Conservation (phyloP, 2,329 filamentous ascomycete genomes). For the Sarocladium oryzae region DNA sequence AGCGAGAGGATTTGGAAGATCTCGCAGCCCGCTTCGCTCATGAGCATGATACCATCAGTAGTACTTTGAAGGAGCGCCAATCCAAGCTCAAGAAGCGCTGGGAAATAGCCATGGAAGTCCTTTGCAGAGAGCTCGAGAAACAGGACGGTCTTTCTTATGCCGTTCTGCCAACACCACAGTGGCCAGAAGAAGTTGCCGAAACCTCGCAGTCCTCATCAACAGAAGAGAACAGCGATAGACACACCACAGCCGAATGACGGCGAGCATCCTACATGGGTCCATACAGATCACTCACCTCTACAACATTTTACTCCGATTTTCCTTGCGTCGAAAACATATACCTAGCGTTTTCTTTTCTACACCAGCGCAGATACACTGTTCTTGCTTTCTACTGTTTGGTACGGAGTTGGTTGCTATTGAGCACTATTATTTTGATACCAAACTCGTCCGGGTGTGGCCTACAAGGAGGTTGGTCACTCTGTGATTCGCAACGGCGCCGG, state of each 20-base stretch:
- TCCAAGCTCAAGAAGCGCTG: conserved; percentile 41
- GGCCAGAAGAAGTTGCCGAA: conserved; percentile 19
- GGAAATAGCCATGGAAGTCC: conserved; percentile 45
- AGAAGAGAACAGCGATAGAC: background rate
- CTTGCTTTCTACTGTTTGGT: background rate
- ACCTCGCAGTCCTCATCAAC: background rate
- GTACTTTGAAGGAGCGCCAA: conserved; percentile 39
- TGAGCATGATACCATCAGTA: conserved; percentile 43
- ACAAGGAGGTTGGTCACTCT: no score
- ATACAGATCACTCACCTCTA: background rate
- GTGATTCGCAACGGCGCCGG: no score
- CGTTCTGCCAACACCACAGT: conserved; percentile 23
- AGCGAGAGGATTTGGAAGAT: conserved; percentile 40
- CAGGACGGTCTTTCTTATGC: conserved; percentile 37
- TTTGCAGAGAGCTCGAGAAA: conserved; percentile 45
- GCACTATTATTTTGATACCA: no score
- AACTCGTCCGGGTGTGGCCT: no score
- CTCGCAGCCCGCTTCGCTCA: conserved; percentile 39
- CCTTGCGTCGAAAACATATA: background rate
- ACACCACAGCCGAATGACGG: background rate
- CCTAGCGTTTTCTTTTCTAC: background rate
- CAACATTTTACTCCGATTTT: background rate
- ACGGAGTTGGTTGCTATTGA: background rate
- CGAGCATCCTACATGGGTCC: background rate
- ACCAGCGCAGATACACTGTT: background rate